Conservation (phyloP, 768 basidiomycete species). For the Termitomyces sp. region DNA sequence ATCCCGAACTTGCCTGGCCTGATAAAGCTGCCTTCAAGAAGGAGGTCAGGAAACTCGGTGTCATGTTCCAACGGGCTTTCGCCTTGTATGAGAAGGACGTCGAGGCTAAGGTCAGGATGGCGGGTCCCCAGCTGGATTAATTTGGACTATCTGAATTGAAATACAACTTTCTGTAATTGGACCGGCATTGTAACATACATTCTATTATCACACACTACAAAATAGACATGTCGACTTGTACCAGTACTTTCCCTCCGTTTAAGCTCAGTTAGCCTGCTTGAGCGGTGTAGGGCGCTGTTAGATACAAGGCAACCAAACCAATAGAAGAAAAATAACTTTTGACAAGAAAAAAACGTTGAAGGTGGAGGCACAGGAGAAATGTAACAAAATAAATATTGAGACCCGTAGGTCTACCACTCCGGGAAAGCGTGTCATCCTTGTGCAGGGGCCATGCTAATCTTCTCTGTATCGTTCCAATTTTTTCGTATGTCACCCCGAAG, state of each 20-base stretch:
- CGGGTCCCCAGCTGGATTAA: constrained; percentile 57
- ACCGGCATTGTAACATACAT: constrained; percentile 3
- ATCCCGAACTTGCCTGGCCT: constrained; percentile 83
- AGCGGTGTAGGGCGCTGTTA: background rate
- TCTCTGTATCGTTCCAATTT: constrained; percentile 99
- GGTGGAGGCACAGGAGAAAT: no score
- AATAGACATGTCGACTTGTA: constrained; percentile 5
- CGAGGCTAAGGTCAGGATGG: constrained; percentile 68
- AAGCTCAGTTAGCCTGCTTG: background rate
- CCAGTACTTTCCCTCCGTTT: background rate
- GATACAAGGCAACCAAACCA: no score
- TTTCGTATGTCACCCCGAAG: constrained; percentile 95
- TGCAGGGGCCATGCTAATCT: constrained; percentile 99
- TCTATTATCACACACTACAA: constrained; percentile 3
- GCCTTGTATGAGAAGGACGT: constrained; percentile 88
- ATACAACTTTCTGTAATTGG: constrained; percentile 1
- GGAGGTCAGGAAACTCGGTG: constrained; percentile 81
- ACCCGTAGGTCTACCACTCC: constrained; percentile 70
- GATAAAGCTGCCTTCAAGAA: constrained; percentile 86
- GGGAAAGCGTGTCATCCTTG: constrained; percentile 99
- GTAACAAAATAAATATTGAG: constrained; percentile 35
- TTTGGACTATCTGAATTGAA: constrained; percentile 1
- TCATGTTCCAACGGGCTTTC: constrained; percentile 95
- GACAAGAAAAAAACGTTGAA: background rate
- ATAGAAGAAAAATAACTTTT: background rate